Evolutionary conservation across 768 basidiomycete species (phyloP).

Genomic region (Exidia glandulosa): DNA sequence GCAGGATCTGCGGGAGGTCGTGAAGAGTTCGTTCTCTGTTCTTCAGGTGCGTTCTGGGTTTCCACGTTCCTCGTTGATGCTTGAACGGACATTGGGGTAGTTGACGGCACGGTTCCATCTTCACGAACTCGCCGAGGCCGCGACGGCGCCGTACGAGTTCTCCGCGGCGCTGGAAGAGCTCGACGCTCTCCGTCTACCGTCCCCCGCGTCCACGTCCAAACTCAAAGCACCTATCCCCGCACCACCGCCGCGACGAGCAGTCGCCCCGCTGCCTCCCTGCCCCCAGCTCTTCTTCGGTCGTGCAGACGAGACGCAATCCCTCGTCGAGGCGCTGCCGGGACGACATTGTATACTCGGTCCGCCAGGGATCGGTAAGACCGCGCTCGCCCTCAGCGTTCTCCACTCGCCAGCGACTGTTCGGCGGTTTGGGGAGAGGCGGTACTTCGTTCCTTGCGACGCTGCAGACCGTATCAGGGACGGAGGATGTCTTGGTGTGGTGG

Average conservation of each 20-base stretch:
- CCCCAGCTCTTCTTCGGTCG: background rate
- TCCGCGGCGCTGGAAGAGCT: background rate
- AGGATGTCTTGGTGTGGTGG: background rate
- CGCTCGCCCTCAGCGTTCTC: constrained; percentile 23
- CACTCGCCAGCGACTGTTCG: constrained; percentile 12
- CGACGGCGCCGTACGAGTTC: background rate
- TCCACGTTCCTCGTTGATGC: background rate
- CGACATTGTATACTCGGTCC: constrained; percentile 7
- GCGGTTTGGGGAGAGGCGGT: constrained; percentile 14
- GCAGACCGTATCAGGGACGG: background rate
- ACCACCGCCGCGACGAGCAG: too few species aligned
- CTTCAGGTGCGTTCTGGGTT: background rate
- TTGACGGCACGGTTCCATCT: background rate
- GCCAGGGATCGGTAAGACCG: constrained; percentile 32
- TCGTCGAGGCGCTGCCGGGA: background rate
- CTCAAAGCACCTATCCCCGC: too few species aligned
- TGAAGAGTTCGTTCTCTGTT: background rate
- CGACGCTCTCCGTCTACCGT: too few species aligned
- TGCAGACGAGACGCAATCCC: background rate
- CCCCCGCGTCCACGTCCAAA: too few species aligned
- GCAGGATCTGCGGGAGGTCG: background rate
- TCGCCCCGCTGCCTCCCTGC: too few species aligned
- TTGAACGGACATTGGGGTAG: background rate
- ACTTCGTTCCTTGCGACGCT: constrained; percentile 25
- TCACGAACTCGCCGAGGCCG: background rate